Percentiles rank a stretch among this genome's conserved stretches.
Evolutionary conservation across 1,284 basidiomycete genomes (phyloP).

Genomic region (Cutaneotrichosporon cyanovorans): DNA sequence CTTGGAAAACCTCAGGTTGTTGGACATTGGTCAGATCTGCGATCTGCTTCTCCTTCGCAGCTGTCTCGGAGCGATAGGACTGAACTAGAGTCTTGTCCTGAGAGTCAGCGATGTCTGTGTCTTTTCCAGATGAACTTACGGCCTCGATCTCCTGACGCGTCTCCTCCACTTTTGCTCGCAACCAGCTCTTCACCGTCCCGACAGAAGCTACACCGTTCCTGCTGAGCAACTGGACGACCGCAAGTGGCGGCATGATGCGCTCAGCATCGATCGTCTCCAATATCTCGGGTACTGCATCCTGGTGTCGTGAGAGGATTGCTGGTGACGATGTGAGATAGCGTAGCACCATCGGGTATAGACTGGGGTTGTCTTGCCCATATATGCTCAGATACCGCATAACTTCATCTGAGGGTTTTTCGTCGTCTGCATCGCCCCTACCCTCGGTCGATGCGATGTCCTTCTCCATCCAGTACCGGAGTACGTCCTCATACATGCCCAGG

Average conservation of each 20-base stretch:
- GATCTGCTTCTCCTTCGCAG: conserved; percentile 72
- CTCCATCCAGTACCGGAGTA: conserved; percentile 85
- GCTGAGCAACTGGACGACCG: conserved; percentile 79
- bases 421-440: conserved; percentile 22
- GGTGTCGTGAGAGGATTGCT: conserved; percentile 61
- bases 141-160: conserved; percentile 69
- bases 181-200: conserved; percentile 82
- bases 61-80: conserved; percentile 79
- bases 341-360: conserved; percentile 82
- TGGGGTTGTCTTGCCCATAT: conserved; percentile 64
- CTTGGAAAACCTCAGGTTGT: conserved; percentile 81
- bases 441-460: conserved; percentile 40
- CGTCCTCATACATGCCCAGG: conserved; percentile 92
- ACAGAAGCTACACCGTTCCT: conserved; percentile 80
- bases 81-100: conserved; percentile 76
- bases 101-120: conserved; percentile 6
- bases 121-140: conserved; percentile 49
- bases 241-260: conserved; percentile 75
- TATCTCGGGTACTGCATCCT: conserved; percentile 61
- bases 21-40: conserved; percentile 66
- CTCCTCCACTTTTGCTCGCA: conserved; percentile 66
- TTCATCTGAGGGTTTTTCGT: conserved; percentile 37
- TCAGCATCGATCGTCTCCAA: conserved; percentile 70
- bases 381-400: conserved; percentile 64
- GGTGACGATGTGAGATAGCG: conserved; percentile 77